phyloP scores from a whole-genome alignment of 2,329 filamentous ascomycete genomes.

The Sporothrix phasma region DNA sequence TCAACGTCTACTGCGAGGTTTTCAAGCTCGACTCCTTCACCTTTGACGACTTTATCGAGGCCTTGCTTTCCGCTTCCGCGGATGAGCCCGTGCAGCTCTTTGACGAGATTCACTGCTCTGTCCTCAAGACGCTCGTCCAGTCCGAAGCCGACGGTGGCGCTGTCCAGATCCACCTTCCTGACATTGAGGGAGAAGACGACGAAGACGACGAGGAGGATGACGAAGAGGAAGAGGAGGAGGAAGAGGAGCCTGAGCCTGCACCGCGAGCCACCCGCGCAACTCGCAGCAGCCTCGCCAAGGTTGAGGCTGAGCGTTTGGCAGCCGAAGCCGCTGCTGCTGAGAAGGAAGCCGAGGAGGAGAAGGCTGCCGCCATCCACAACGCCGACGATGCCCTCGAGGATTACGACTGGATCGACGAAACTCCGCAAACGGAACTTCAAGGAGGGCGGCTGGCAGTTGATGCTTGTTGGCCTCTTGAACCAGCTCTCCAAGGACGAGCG shows the following conservation, averaged over 20 bases:
- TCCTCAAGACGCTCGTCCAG: constrained; percentile 77
- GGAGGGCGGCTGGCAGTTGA: constrained; percentile 83
- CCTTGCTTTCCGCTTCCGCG: constrained; percentile 66
- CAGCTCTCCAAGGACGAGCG: constrained; percentile 70
- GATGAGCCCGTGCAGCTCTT: constrained; percentile 74
- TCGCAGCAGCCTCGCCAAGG: constrained; percentile 73
- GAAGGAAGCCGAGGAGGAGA: constrained; percentile 37
- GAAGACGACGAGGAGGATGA: constrained; percentile 55
- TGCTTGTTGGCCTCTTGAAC: constrained; percentile 76
- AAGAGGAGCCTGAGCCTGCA: constrained; percentile 63
- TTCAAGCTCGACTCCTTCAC: constrained; percentile 94
- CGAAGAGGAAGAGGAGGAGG: constrained; percentile 37
- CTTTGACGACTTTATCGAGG: constrained; percentile 89
- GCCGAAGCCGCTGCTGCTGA: constrained; percentile 48
- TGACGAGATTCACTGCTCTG: constrained; percentile 82
- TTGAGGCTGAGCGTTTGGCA: constrained; percentile 60
- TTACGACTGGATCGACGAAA: constrained; percentile 78
- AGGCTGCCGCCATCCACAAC: constrained; percentile 47
- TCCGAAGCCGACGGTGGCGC: constrained; percentile 66
- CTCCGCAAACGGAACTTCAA: constrained; percentile 75
- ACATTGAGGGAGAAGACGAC: constrained; percentile 61
- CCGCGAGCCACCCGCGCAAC: constrained; percentile 62
- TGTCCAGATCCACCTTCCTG: constrained; percentile 67
- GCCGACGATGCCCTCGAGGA: constrained; percentile 65
- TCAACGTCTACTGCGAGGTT: constrained; percentile 96